Base-by-base conservation (phyloP, 108 stramenopile species). In the Poteriospumella lacustris region DNA sequence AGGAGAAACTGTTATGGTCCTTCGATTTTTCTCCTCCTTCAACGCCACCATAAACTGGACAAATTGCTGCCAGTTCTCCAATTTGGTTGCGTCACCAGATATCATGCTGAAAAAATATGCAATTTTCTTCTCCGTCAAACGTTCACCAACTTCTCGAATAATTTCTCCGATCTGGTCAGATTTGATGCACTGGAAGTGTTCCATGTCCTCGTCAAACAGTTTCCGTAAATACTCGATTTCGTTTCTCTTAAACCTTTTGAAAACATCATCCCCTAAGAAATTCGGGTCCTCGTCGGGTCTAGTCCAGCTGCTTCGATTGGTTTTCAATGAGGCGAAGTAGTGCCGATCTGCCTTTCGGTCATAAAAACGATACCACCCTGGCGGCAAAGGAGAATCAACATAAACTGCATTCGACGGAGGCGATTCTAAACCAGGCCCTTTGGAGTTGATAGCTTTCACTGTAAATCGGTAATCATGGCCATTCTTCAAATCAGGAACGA, bases 91-190 rank as follows among this genome's bases (percentile, higher is more conserved):
- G 36, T 64, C 36, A 64, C 36, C 29, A 5, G 60, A 26, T 34
- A 34, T 34, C 9, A 9, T 34, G 28, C 24, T 19, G 31, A 64
- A 64, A 3, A 64, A 34, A 26, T 64, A 3, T 64, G 5, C 36
- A 33, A 64, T 64, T 3, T 33, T 34, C 5, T 34, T 3, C 5
- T 3, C 5, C 28, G 29, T 12, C 28, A 26, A 64, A 34, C 36
- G 28, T 24, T 64, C 60, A 24, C 60, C 60, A 19, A 64, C 60
- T 64, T 64, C 60, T 34, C 60, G 60, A 64, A 64, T 26, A 64
- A 24, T 24, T 34, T 64, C 60, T 34, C 28, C 36, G 36, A 64
- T 34, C 24, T 64, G 60, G 28, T 3, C 31, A 9, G 36, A 19
- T 34, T 5, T 3, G 15, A 64, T 34, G 5, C 12, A 64, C 9